A percentile compares a stretch with the other conserved stretches of the same genome.
Evolutionary conservation across 306 rosid genomes (phyloP).

Genomic region (Canavalia gladiata): DNA sequence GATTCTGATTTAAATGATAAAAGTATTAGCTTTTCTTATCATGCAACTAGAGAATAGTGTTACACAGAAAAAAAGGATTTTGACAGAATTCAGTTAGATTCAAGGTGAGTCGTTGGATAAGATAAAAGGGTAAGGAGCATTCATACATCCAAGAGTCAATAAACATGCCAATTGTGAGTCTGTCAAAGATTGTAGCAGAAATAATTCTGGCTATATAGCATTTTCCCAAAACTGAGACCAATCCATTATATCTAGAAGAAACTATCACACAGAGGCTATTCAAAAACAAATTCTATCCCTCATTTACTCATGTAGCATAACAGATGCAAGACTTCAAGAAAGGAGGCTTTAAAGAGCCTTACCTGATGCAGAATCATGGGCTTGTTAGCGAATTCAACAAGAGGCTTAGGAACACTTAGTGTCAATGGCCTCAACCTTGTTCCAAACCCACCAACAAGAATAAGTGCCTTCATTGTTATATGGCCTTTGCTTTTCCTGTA

Average conservation of each 20-base stretch:
- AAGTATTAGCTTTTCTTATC: conserved; percentile 9
- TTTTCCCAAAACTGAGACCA: conserved; percentile 21
- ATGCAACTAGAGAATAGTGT: conserved; percentile 19
- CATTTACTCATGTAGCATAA: conserved; percentile 6
- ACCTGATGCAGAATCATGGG: conserved; percentile 99
- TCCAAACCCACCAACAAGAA: conserved; percentile 99
- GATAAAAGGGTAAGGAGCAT: neutral
- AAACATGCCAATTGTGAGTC: conserved; percentile 1
- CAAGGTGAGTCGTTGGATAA: conserved; percentile 17
- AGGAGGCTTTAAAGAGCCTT: conserved; percentile 43
- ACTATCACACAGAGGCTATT: conserved; percentile 1
- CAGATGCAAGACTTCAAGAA: conserved; percentile 25
- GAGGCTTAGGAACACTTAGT: conserved; percentile 98
- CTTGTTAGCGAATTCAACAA: conserved; percentile 98
- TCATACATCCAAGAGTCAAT: conserved; percentile 32
- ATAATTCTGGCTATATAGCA: neutral
- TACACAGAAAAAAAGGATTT: neutral
- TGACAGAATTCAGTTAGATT: neutral
- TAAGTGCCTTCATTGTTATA: conserved; percentile 92
- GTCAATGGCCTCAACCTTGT: conserved; percentile 99
- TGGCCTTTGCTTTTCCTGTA: conserved; percentile 57
- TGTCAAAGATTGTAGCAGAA: neutral
- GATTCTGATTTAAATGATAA: conserved; percentile 19
- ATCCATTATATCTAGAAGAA: conserved; percentile 6
- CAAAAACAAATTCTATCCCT: conserved; percentile 23